Evolutionary conservation across 306 rosid species (phyloP), one percentile per base, ranked within the genome.

Genomic region (Notholithocarpus densiflorus): DNA sequence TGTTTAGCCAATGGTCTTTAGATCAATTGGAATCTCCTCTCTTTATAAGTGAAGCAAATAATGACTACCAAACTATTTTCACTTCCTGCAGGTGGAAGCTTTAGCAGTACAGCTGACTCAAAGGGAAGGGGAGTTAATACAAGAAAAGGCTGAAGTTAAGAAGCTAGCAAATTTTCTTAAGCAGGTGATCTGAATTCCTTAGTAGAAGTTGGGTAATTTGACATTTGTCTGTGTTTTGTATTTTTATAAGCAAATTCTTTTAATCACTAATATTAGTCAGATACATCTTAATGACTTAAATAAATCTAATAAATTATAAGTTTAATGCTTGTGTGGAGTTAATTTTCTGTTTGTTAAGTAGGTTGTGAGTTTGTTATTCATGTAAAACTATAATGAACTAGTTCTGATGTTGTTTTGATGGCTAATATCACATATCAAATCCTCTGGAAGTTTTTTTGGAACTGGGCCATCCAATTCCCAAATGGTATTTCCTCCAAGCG

Each of bases 61-160:
- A 66, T 74, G 12, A 8, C 27, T 72, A 76, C 61, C 75, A 26
- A 61, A 60, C 37, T 29, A 24, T 82, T 56, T 24, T 4, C 72
- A 48, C 71, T 53, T 71, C 53, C 54, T 82, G 43, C 61, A 89
- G 92, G 92, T 89, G 61, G 92, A 86, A 86, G 97, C 98, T 78
- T 87, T 94, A 51, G 95, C 97, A 53, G 91, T 94, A 82, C 98
- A 94, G 76, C 83, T 94, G 87, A 92, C 95, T 79, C 97, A 84
- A 68, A 84, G 91, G 61, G 91, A 88, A 86, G 91, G 91, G 70
- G 89, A 88, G 80, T 60, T 88, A 45, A 76, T 91, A 82, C 98
- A 88, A 91, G 99, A 95, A 85, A 95, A 93, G 87, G 74, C 98
- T 5, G 99, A 95, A 86, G 99, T 95, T 82, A 95, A 93, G 90